Evolutionary conservation across 192 early-diverging fungal species (phyloP).

Genomic region (Rhizoclosmatium sp.): DNA sequence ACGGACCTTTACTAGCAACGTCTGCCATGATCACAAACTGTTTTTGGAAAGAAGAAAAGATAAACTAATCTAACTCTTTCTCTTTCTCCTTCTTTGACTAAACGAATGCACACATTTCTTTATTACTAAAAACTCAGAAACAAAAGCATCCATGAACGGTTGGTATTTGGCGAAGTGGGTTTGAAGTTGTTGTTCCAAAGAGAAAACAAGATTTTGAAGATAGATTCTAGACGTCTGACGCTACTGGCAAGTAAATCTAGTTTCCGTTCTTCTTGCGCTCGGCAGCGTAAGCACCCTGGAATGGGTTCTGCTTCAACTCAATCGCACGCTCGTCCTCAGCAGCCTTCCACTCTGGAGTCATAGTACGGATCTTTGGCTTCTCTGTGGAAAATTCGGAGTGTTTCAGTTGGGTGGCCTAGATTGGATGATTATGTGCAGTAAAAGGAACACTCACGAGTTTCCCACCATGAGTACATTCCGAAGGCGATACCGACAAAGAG

Average conservation of each 20-base stretch:
- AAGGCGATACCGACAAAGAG: constrained; percentile 68
- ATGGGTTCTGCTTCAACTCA: constrained; percentile 60
- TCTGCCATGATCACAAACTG: neutral
- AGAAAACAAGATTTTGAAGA: too few species aligned
- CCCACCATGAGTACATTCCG: constrained; percentile 55
- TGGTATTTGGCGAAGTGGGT: too few species aligned
- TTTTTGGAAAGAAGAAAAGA: too few species aligned
- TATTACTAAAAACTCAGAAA: neutral
- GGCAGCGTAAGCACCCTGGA: constrained; percentile 51
- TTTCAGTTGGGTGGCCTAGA: neutral
- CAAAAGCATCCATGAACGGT: neutral
- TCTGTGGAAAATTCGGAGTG: constrained; percentile 25
- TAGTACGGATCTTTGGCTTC: constrained; percentile 43
- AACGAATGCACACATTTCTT: neutral
- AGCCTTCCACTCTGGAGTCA: constrained; percentile 58
- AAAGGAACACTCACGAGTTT: constrained; percentile 37
- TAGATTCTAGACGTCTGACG: neutral
- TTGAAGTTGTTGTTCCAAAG: too few species aligned
- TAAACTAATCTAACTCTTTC: too few species aligned
- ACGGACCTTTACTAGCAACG: neutral
- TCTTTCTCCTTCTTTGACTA: neutral
- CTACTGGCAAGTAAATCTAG: neutral
- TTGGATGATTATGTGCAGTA: neutral
- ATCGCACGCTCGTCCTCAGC: constrained; percentile 46
- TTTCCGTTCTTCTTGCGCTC: constrained; percentile 42